phyloP scores from a whole-genome alignment of 805 yeast species.

The Kuraishia capsulata region DNA sequence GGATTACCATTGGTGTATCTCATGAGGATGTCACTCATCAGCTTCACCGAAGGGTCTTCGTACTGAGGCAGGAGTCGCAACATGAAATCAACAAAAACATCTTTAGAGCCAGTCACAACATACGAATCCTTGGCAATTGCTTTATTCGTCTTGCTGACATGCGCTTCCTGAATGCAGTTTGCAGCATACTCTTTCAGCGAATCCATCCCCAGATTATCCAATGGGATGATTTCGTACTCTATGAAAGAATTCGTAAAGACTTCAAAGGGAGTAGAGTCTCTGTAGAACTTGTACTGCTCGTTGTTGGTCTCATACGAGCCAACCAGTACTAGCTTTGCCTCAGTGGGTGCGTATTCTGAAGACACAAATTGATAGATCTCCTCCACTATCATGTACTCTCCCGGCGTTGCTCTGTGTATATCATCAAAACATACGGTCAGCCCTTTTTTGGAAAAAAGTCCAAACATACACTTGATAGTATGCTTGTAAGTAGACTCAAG shows the following conservation, averaged over 20 bases:
- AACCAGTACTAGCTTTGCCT: conserved; percentile 4
- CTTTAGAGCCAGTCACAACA: background rate
- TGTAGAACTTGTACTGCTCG: conserved; percentile 1
- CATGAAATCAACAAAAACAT: background rate
- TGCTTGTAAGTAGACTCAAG: conserved; percentile 31
- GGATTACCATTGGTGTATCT: background rate
- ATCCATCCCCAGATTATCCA: background rate
- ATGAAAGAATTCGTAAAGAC: conserved; percentile 1
- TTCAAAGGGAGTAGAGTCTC: conserved; percentile 1
- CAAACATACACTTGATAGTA: conserved; percentile 30
- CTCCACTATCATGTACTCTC: conserved; percentile 19
- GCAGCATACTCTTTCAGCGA: background rate
- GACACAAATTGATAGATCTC: conserved; percentile 18
- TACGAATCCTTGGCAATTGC: background rate
- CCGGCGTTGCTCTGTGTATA: conserved; percentile 31
- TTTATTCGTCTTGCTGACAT: background rate
- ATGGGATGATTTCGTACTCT: background rate
- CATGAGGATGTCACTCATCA: background rate
- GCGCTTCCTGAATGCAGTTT: background rate
- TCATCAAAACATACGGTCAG: conserved; percentile 37
- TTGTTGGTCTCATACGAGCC: background rate
- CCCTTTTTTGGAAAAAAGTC: conserved; percentile 31
- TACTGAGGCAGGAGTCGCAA: background rate
- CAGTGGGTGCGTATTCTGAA: conserved; percentile 3
- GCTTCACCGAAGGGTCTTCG: background rate